Evolutionary conservation across 2,329 filamentous ascomycete species (phyloP).

Genomic region (Xylariaceae sp.): DNA sequence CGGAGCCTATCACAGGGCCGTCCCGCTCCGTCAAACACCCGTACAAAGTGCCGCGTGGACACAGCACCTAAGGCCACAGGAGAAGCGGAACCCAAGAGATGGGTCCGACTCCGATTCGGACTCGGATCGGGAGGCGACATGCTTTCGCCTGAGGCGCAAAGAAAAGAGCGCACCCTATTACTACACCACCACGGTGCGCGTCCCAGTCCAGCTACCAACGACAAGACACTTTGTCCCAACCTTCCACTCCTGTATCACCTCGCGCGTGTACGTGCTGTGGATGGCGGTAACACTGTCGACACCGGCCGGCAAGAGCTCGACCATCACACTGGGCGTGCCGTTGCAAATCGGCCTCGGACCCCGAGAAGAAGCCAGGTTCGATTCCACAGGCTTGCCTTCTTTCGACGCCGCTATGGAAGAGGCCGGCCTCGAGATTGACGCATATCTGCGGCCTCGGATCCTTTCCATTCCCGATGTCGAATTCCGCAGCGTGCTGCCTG

Average conservation of each 20-base stretch:
- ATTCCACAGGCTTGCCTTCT: conserved; percentile 35
- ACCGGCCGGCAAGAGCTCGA: conserved; percentile 37
- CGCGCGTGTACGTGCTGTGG: conserved; percentile 52
- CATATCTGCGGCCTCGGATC: conserved; percentile 41
- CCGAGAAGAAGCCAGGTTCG: conserved; percentile 29
- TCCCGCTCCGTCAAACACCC: conserved; percentile 37
- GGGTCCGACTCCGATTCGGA: conserved; percentile 32
- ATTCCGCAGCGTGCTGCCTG: conserved; percentile 37
- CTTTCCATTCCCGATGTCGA: conserved; percentile 35
- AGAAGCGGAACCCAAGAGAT: conserved; percentile 52
- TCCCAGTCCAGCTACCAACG: conserved; percentile 48
- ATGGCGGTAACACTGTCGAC: conserved; percentile 38
- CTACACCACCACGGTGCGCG: conserved; percentile 41
- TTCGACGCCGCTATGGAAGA: conserved; percentile 45
- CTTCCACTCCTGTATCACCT: conserved; percentile 56
- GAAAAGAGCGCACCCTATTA: conserved; percentile 28
- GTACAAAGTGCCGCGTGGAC: conserved; percentile 41
- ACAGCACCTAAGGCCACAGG: conserved; percentile 32
- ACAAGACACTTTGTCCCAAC: conserved; percentile 51
- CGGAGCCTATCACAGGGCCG: conserved; percentile 45
- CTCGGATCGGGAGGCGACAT: conserved; percentile 26
- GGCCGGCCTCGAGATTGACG: conserved; percentile 39
- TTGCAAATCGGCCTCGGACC: conserved; percentile 47
- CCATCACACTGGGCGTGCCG: conserved; percentile 45
- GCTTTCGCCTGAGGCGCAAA: conserved; percentile 10